These are phyloP conservation scores for Rhizophagus prolifer DNA, from an alignment of 192 early-diverging fungal genomes.

Conservation along the genomic window DNA sequence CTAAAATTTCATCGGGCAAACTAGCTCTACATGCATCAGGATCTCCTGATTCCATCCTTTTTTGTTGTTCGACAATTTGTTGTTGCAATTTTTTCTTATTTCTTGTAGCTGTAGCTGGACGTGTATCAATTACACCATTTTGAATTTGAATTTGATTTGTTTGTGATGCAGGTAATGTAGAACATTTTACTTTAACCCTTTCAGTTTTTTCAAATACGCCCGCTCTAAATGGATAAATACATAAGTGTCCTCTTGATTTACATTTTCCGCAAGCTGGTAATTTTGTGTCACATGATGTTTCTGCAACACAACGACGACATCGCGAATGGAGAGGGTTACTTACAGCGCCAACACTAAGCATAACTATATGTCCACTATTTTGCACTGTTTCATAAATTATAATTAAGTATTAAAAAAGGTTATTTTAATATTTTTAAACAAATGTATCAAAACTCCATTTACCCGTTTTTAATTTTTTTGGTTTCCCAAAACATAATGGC, in stretches of 20 bases:
- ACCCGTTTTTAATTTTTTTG: constrained; percentile 36
- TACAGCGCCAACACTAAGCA: constrained; percentile 27
- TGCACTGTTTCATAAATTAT: background rate
- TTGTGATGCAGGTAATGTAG: background rate
- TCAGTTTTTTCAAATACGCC: constrained; percentile 18
- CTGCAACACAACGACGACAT: constrained; percentile 22
- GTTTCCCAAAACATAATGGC: constrained; percentile 79
- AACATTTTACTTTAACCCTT: background rate
- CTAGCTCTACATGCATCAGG: background rate
- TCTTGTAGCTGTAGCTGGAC: background rate
- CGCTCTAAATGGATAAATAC: constrained; percentile 17
- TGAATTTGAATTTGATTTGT: background rate
- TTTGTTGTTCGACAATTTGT: constrained; percentile 1
- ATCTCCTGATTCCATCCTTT: background rate
- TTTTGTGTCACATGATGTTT: constrained; percentile 22
- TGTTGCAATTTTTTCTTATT: background rate
- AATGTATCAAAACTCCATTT: background rate
- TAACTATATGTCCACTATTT: constrained; percentile 4
- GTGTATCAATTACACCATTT: background rate
- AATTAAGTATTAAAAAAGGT: background rate
- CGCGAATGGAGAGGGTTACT: constrained; percentile 14
- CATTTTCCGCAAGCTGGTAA: constrained; percentile 27
- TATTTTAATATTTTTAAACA: no score
- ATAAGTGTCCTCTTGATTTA: constrained; percentile 23
- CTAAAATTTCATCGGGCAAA: constrained; percentile 34